Evolutionary conservation across 352 stramenopile species (phyloP), one percentile per base, ranked within the genome.

Genomic region (Phytopythium montanum): DNA sequence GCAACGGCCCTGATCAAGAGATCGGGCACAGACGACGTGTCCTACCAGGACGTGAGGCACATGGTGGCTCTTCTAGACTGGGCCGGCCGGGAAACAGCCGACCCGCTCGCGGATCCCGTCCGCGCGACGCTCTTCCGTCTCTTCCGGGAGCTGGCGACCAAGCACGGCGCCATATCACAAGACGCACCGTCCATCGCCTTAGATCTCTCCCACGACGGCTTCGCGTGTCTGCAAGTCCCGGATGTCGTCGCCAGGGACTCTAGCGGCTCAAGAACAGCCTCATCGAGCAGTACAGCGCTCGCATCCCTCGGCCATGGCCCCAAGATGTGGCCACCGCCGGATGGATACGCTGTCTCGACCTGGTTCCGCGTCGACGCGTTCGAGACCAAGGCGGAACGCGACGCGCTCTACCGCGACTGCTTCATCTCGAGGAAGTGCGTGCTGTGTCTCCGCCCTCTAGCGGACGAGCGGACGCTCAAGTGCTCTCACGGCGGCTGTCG

Each of bases 141-240:
- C 5, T 38, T 56, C 7, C 18, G 34, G 4, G 51, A 29, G 8
- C 5, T 56, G 5, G 34, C 21, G 19, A 21, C 18, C n/a, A 38
- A 33, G 31, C 33, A 56, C 34, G 21, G 33, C 31, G 14, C 25
- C 6, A 13, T 14, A 14, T 13, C n/a, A 25, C 31, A 38, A 8
- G 56, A 65, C 41, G 52, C 59, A 18, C 65, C 68, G 46, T 59
- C 61, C 2, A 69, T 88, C 63, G 21, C 61, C 42, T 88, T 90
- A 53, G 64, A 88, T 25, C 45, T 76, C 12, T 82, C 76, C 9
- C 67, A 36, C 16, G 81, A 88, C 39, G 81, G 81, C 1, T 90
- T 88, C 54, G 78, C 76, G 6, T 85, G 80, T 56, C 65, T 88
- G 44, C 81, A 90, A 59, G 85, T 88, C 18, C 79, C 81, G 4